Base-by-base conservation (phyloP, 2,329 filamentous ascomycete genomes). In the Zymoseptoria brevis region DNA sequence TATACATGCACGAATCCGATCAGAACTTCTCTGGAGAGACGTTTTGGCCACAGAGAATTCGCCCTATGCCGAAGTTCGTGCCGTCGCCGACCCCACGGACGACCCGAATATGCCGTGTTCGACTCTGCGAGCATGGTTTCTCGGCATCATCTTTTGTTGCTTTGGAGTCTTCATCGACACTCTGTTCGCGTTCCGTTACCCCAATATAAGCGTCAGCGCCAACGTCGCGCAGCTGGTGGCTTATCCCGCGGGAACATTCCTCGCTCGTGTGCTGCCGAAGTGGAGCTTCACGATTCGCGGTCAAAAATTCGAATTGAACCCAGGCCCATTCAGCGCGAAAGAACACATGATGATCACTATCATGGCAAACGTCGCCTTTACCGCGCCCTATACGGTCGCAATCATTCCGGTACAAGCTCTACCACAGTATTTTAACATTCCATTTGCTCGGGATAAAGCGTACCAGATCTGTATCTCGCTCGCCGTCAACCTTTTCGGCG, bases 311-410 rank as follows among this genome's bases (percentile, higher is more conserved):
- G 83, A 83, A 64, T 73, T 85, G 35, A 79, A 79, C 77, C 71
- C 82, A 0, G 81, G 81, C 19, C 80, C 77, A 19, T 85, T 85
- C 73, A 85, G 84, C 71, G 80, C 79, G 70, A 85, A 85, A 73
- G 83, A 85, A 67, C 82, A 85, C 66, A 80, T 83, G 55, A 74
- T 84, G 48, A 83, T 85, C 64, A 82, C 84, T 22, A 80, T 83
- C 69, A 86, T 86, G 83, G 84, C 83, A 1, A 85, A 84, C 69
- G 83, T 84, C 66, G 54, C 60, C 11, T 48, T 24, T 50, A 57
- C 51, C 7, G 24, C 54, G 21, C 41, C 58, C 3, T 53, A 53
- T 24, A 50, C 30, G 1, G 26, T 53, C 19, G 30, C 50, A 19
- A 60, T 56, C 50, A 57, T 60, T 50, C 45, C 57, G 24, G 57